phyloP scores from a whole-genome alignment of 495 filamentous ascomycete species.

The Aspergillus hancockii region DNA sequence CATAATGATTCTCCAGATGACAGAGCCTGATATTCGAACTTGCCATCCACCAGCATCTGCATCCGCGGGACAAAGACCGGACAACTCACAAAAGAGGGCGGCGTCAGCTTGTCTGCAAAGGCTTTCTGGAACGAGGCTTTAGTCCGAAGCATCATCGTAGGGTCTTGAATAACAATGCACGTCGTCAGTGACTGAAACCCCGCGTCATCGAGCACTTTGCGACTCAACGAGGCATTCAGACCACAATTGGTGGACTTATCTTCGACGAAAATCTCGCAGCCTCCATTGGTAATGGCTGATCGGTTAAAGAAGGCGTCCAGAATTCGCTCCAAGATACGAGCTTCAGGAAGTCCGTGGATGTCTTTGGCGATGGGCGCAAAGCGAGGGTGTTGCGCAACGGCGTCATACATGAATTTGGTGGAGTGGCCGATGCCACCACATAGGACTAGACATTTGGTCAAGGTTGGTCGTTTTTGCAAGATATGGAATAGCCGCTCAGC shows the following conservation, averaged over 20 bases:
- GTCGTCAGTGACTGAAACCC: conserved; percentile 18
- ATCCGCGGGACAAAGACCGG: conserved; percentile 33
- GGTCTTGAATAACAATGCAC: conserved; percentile 37
- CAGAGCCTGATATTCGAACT: conserved; percentile 15
- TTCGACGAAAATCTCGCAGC: conserved; percentile 34
- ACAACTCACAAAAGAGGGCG: conserved; percentile 30
- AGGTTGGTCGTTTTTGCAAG: conserved; percentile 18
- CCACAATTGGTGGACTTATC: conserved; percentile 41
- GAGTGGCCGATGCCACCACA: conserved; percentile 44
- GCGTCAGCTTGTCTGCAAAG: conserved; percentile 16
- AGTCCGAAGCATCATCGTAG: conserved; percentile 39
- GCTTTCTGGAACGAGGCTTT: conserved; percentile 34
- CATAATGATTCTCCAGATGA: conserved; percentile 18
- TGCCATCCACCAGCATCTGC: conserved; percentile 1
- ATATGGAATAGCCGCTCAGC: conserved; percentile 20
- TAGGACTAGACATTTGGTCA: conserved; percentile 33
- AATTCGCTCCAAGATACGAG: conserved; percentile 31
- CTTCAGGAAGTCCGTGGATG: conserved; percentile 31
- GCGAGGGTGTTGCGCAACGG: conserved; percentile 25
- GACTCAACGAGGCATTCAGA: conserved; percentile 30
- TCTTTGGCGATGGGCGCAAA: conserved; percentile 21
- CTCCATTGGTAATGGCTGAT: conserved; percentile 23
- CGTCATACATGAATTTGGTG: conserved; percentile 33
- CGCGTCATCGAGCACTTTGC: conserved; percentile 26
- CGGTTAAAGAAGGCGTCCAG: conserved; percentile 29